phyloP scores from a whole-genome alignment of 1,139 yeast species.

The Zygoascus sp. region DNA sequence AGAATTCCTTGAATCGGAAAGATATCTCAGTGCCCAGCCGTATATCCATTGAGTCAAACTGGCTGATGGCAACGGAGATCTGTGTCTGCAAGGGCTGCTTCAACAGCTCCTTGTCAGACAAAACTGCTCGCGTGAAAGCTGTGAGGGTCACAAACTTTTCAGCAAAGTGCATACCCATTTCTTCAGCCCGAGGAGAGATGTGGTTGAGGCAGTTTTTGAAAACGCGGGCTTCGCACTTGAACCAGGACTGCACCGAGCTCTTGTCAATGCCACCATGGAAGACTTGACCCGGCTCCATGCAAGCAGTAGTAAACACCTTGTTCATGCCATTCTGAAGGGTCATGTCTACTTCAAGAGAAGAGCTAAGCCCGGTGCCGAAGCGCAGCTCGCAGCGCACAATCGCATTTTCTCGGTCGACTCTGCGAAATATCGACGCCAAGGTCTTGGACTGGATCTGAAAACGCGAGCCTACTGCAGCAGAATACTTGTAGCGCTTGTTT shows the following conservation, averaged over 20 bases:
- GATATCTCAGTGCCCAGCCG: conserved; percentile 22
- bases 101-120: conserved; percentile 25
- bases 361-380: conserved; percentile 10
- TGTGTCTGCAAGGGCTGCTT: conserved; percentile 32
- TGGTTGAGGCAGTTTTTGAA: conserved; percentile 29
- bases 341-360: conserved; percentile 20
- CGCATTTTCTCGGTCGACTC: conserved; percentile 22
- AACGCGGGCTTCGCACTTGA: conserved; percentile 25
- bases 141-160: conserved; percentile 23
- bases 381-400: conserved; percentile 16
- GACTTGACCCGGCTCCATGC: conserved; percentile 25
- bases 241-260: conserved; percentile 20
- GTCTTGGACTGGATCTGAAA: conserved; percentile 24
- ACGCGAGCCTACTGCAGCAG: conserved; percentile 9
- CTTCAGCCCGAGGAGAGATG: conserved; percentile 31
- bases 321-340: conserved; percentile 23
- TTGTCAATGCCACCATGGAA: conserved; percentile 24
- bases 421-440: conserved; percentile 21
- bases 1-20: conserved; percentile 30
- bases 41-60: conserved; percentile 26
- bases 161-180: conserved; percentile 25
- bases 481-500: conserved; percentile 4
- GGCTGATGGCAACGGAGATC: conserved; percentile 21
- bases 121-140: conserved; percentile 29
- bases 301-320: conserved; percentile 28